Base-by-base conservation (phyloP, 805 yeast species). In the Metschnikowia vanudenii region DNA sequence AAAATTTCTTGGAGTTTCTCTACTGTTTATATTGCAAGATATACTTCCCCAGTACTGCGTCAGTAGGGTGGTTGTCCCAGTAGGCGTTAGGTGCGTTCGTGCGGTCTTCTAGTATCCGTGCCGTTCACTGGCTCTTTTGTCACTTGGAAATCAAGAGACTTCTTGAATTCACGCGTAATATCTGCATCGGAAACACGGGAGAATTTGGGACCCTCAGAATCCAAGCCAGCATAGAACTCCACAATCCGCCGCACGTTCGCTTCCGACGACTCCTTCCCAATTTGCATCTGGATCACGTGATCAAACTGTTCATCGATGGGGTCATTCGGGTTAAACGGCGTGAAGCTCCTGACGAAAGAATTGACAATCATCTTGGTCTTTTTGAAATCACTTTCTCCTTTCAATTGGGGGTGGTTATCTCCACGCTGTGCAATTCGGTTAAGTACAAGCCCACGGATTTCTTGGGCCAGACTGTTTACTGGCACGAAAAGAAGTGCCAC, bases 351-450 rank as follows among this genome's bases (percentile, higher is more conserved):
- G 39, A 87, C 69, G 58, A 92, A 91, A 0, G 91, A 89, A 26
- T 69, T 68, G 88, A 92, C 81, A 28, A 94, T 84, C 17, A 73
- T 76, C 29, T 71, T 64, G 0, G 87, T 82, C 42, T 74, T 70
- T 14, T 65, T 63, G 4, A 70, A 69, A 9, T 83, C 81, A 45
- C 76, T 73, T 0, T 58, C 62, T 4, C 71, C 74, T 53, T 84
- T 81, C 32, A 94, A 87, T 1, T 91, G 81, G 62, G 87, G 96
- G 62, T 94, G 99, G 52, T 87, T 84, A 58, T 90, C 90, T 2
- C 97, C 97, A 55, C 99, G 75, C 2, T 60, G 59, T 5, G 72
- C 40, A 0, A 92, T 85, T 45, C 97, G 73, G 0, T 69, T 62
- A 8, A 68, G 63, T 0, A 97, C 87, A 0, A 81, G 49, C 2